phyloP scores from a whole-genome alignment of 306 rosid genomes.

The Alnus rubra region DNA sequence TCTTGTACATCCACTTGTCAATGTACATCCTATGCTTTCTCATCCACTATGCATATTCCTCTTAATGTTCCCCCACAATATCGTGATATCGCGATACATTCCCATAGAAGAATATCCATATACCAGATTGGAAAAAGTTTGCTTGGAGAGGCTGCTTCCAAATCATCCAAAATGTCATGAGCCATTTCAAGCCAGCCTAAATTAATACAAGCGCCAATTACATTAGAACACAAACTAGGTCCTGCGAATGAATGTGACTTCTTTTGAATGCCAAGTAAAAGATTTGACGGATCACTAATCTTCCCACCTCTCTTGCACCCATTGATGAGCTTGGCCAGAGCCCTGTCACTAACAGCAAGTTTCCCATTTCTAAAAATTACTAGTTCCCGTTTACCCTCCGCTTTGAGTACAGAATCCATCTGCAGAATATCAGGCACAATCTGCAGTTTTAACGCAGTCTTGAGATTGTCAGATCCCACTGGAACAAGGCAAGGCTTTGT shows the following conservation, averaged over 20 bases:
- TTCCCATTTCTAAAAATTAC: conserved; percentile 54
- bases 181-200: conserved; percentile 89
- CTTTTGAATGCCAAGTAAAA: conserved; percentile 53
- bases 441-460: conserved; percentile 54
- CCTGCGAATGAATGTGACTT: conserved; percentile 48
- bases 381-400: conserved; percentile 60
- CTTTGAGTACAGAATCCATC: conserved; percentile 66
- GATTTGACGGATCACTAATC: conserved; percentile 60
- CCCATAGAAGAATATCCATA: conserved; percentile 62
- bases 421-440: conserved; percentile 61
- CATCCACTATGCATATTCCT: conserved; percentile 59
- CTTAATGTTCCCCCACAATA: conserved; percentile 91
- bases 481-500: conserved; percentile 52
- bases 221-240: conserved; percentile 54
- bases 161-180: conserved; percentile 85
- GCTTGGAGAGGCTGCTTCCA: conserved; percentile 50
- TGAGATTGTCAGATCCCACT: conserved; percentile 68
- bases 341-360: conserved; percentile 62
- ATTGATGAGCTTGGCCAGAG: conserved; percentile 58
- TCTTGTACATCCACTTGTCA: conserved; percentile 74
- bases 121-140: conserved; percentile 56
- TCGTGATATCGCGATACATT: conserved; percentile 67
- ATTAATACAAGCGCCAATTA: conserved; percentile 62
- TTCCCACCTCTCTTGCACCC: conserved; percentile 51
- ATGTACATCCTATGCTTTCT: conserved; percentile 50